Base-by-base conservation (phyloP, 225 moss, liverwort and hornwort genomes). In the Polytrichum formosum region DNA sequence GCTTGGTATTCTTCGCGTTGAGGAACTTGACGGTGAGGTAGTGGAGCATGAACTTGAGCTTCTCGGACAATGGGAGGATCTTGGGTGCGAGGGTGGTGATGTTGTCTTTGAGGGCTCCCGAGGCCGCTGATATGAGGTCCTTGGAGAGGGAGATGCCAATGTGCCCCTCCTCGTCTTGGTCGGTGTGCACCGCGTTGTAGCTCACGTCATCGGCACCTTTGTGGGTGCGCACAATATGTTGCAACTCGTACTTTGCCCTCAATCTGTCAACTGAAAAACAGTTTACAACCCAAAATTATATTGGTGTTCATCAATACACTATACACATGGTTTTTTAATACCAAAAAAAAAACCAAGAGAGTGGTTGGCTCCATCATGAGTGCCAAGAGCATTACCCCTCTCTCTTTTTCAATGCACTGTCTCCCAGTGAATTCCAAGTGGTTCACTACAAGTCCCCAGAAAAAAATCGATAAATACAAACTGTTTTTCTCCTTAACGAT, bases 181-280 rank as follows among this genome's bases (percentile, higher is more conserved):
- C 67, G 6, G 72, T 65, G 18, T 63, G 68, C 37, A 86, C 77
- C 37, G 79, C 79, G 9, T 77, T 77, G 79, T 74, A 82, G 64
- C 77, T 77, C 55, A 53, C 63, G 53, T 86, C 82, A 46, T 82
- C 77, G 6, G 79, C 75, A 62, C 77, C 85, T 54, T 74, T 70
- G 67, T 86, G 82, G 25, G 85, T 82, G 66, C 82, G 79, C 31
- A 80, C 72, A 6, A 82, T 22, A 29, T 86, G 59, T 23, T 74
- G 74, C 74, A 82, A 35, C 64, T 82, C 74, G 54, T 86, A 86
- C 70, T 86, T 86, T 22, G 85, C 85, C 68, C 75, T 79, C 82
- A 76, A 65, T 61, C 77, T 73, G 53, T 82, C 76, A 54, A 27
- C 85, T 85, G 79, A 64, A 78, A 6, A 56, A 63, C 5, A 26